Base-by-base conservation (phyloP, 441 rosid genomes). In the Hypseocharis bilobata region DNA sequence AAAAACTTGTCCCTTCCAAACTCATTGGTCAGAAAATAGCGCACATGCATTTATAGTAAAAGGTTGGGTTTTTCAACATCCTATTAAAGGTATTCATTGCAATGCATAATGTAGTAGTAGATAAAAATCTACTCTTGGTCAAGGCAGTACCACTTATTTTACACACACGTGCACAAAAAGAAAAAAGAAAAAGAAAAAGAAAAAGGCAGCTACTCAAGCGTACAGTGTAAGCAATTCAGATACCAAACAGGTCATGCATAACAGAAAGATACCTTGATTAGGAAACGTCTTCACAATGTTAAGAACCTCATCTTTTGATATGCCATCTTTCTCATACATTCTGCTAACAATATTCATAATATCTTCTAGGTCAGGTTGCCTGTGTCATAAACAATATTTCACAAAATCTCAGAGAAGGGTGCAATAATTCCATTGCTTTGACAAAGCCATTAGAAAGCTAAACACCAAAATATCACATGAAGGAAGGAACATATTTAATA, bases 341-440 rank as follows among this genome's bases (percentile, higher is more conserved):
- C 91, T 88, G 65, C 78, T 63, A 62, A 92, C 96, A 80, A 90
- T 84, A 71, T 90, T 93, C 42, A 88, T 81, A 1, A 90, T 86
- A 74, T 92, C 98, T 64, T 88, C 96, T 29, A 62, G 86, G 51
- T 76, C 85, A 73, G 98, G 97, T 80, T 88, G 97, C 96, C 96
- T 92, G 85, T 64, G 59, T 60, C 61, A 76, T 58, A 77, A 60
- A 70, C 17, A 66, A 22, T 40, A 58, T 65, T 59, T 34, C 51
- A 54, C 6, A 34, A 34, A 54, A 7, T 2, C 25, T 42, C 58
- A 54, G 69, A 65, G 49, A 65, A 74, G 65, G 70, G 69, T 55
- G 30, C 14, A 0, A 60, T 61, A 66, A 66, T 66, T 67, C 44
- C 49, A 32, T 19, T 34, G n/a, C 32, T 45, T 47, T 14, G 44